Conservation (phyloP, 2,329 filamentous ascomycete genomes). For the Dothiorella sarmentorum region DNA sequence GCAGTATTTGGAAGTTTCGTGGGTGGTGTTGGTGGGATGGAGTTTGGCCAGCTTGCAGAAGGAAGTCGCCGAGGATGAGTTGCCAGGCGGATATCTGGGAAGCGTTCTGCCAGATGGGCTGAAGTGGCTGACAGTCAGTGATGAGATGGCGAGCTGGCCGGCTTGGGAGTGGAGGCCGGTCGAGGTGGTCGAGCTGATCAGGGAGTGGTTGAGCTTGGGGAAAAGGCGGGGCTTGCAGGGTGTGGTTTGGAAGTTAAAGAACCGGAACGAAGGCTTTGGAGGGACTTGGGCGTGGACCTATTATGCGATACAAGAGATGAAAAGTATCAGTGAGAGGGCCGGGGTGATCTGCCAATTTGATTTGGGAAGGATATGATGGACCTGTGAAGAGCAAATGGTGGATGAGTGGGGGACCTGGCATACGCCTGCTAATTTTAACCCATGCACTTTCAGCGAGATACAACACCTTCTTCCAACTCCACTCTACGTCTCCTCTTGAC, state of each 20-base stretch:
- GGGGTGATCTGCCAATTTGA: not conserved
- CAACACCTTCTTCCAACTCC: too few relatives aligned
- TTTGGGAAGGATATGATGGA: too few relatives aligned
- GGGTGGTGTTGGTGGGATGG: not conserved
- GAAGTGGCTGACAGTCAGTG: not conserved
- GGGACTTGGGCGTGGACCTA: not conserved
- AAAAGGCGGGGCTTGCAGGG: not conserved
- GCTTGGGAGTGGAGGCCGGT: not conserved
- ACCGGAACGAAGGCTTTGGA: too few relatives aligned
- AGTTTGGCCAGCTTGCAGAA: not conserved
- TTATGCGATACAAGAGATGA: not conserved
- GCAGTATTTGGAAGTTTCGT: not conserved
- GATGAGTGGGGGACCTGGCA: too few relatives aligned
- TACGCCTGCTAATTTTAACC: too few relatives aligned
- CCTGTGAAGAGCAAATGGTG: too few relatives aligned
- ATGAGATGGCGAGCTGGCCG: not conserved
- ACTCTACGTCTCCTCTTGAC: too few relatives aligned
- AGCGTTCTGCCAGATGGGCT: not conserved
- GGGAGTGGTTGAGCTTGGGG: not conserved
- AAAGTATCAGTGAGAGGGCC: not conserved
- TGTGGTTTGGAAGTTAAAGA: not conserved
- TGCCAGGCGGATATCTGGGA: not conserved
- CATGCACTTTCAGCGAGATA: too few relatives aligned
- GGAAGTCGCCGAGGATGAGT: not conserved
- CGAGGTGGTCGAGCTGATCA: not conserved